These are phyloP conservation scores for Flaveria bidentis DNA, from an alignment of 129 eudicot species.

Conservation along the genomic window DNA sequence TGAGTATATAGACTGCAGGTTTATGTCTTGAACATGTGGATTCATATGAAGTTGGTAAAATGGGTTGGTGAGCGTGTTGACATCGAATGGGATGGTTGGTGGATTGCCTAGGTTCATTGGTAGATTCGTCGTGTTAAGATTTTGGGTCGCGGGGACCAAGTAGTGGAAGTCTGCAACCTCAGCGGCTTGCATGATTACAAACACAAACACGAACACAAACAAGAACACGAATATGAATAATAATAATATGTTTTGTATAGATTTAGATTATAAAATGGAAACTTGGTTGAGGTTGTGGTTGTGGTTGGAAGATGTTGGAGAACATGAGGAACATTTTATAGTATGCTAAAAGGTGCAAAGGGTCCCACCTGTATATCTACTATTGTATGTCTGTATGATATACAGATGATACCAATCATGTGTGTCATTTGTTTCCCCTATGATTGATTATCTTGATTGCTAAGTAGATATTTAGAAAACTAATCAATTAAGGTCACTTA, in stretches of 20 bases:
- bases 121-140: conserved; percentile 43
- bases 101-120: conserved; percentile 43
- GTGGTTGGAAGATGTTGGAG: conserved; percentile 54
- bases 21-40: conserved; percentile 62
- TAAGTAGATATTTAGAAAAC: conserved; percentile 11
- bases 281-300: conserved; percentile 34
- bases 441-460: conserved; percentile 15
- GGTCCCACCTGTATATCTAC: conserved; percentile 51
- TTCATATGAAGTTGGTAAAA: conserved; percentile 56
- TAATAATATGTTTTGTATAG: not conserved
- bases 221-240: conserved; percentile 12
- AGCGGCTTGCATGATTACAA: conserved; percentile 66
- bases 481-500: conserved; percentile 17
- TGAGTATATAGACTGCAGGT: conserved; percentile 58
- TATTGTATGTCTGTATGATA: conserved; percentile 22
- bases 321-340: conserved; percentile 63
- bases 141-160: conserved; percentile 55
- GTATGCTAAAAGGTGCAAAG: conserved; percentile 48
- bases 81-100: conserved; percentile 39
- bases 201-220: too few relatives aligned
- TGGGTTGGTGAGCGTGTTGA: conserved; percentile 46
- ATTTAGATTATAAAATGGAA: conserved; percentile 18
- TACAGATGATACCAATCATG: conserved; percentile 6
- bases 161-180: conserved; percentile 59
- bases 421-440: conserved; percentile 8